Evolutionary conservation across 1,284 basidiomycete species (phyloP).

Genomic region (Ganoderma lingzhi): DNA sequence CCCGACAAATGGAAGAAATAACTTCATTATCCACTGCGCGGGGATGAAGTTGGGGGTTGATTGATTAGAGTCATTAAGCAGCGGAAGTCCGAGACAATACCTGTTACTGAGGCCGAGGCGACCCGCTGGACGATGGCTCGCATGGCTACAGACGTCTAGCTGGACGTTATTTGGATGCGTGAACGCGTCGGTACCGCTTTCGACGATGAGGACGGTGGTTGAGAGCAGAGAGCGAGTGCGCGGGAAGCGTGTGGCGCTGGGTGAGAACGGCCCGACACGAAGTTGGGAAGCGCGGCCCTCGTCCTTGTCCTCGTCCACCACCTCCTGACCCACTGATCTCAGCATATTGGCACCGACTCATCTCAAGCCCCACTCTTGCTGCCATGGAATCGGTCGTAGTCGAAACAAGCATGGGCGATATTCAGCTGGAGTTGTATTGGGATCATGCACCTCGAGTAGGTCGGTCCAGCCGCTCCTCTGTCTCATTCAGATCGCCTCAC

Average conservation of each 20-base stretch:
- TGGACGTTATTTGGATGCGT: not conserved
- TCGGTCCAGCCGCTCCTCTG: slow-evolving; percentile 23
- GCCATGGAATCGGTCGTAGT: slow-evolving; percentile 72
- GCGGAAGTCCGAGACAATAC: slow-evolving; percentile 45
- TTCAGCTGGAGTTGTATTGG: slow-evolving; percentile 91
- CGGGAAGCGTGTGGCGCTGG: slow-evolving; percentile 11
- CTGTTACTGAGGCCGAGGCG: slow-evolving; percentile 75
- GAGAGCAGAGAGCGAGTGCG: slow-evolving; percentile 6
- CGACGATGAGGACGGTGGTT: slow-evolving; percentile 16
- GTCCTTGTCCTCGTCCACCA: slow-evolving; percentile 24
- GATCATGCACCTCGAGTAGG: slow-evolving; percentile 87
- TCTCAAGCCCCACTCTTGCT: slow-evolving; percentile 3
- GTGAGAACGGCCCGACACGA: slow-evolving; percentile 15
- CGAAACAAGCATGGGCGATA: slow-evolving; percentile 88
- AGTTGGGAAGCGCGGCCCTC: slow-evolving; percentile 12
- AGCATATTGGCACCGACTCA: slow-evolving; percentile 22
- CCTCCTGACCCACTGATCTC: slow-evolving; percentile 28
- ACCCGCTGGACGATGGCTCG: slow-evolving; percentile 83
- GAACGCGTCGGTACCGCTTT: slow-evolving; percentile 4
- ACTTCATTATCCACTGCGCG: slow-evolving; percentile 69
- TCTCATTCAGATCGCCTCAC: slow-evolving; percentile 12
- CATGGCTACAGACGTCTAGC: slow-evolving; percentile 52
- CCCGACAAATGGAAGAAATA: slow-evolving; percentile 83
- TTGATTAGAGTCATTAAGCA: not conserved
- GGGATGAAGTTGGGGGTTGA: slow-evolving; percentile 7